These are phyloP conservation scores for Limonomyces culmigenus DNA, from an alignment of 1,284 basidiomycete species.

Conservation along the genomic window DNA sequence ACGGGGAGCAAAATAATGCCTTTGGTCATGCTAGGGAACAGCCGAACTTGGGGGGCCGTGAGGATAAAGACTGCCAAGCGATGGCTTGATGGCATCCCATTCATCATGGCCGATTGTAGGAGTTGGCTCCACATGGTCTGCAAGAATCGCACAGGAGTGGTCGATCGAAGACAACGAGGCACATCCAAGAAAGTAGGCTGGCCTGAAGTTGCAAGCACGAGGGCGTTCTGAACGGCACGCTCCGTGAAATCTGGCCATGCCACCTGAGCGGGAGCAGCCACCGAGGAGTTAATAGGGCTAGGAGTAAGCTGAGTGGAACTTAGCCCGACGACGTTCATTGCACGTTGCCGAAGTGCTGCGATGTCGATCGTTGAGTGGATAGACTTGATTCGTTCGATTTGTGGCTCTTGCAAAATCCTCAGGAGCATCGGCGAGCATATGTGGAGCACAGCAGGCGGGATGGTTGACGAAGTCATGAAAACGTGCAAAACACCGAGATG, in stretches of 20 bases:
- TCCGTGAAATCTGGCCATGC: too few species aligned
- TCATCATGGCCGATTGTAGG: conserved; percentile 26
- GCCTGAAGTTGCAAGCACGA: too few species aligned
- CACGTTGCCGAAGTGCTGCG: too few species aligned
- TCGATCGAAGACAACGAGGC: conserved; percentile 35
- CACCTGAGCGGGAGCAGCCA: too few species aligned
- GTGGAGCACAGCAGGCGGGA: conserved; percentile 44
- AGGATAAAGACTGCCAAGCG: conserved; percentile 49
- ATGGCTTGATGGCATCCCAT: conserved; percentile 39
- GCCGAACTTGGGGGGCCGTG: conserved; percentile 40
- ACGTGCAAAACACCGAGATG: conserved; percentile 50
- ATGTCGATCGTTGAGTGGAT: too few species aligned
- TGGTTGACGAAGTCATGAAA: conserved; percentile 41
- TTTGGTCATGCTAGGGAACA: conserved; percentile 19
- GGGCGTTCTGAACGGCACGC: too few species aligned
- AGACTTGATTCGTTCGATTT: too few species aligned
- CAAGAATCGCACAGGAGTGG: conserved; percentile 41
- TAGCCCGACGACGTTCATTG: too few species aligned
- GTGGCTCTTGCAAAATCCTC: background rate
- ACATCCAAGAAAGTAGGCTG: conserved; percentile 38
- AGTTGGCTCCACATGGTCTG: conserved; percentile 47
- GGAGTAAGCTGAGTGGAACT: too few species aligned
- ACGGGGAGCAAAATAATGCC: conserved; percentile 52
- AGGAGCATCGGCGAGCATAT: conserved; percentile 32
- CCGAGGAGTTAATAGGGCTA: too few species aligned